A percentile compares a stretch with the other conserved stretches of the same genome.
phyloP scores from a whole-genome alignment of 2,329 filamentous ascomycete species.

The Drechslerella coelobrocha region DNA sequence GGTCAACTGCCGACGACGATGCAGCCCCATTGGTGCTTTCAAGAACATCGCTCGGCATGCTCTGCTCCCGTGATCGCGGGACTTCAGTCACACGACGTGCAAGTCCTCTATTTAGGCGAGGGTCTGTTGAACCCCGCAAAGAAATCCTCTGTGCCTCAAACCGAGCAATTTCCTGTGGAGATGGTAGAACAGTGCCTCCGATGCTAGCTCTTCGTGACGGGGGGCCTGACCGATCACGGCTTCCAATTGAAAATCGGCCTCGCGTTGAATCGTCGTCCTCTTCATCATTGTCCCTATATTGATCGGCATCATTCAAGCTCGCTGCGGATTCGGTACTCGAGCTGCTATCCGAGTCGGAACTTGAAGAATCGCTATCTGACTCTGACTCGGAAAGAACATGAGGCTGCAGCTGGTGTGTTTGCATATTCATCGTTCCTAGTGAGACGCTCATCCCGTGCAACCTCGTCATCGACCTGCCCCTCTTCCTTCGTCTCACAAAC shows the following conservation, averaged over 20 bases:
- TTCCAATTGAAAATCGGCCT: not conserved
- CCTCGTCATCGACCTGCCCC: constrained; percentile 32
- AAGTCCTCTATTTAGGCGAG: too few species aligned
- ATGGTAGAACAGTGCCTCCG: constrained; percentile 14
- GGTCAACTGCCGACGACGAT: constrained; percentile 56
- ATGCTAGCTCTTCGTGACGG: constrained; percentile 37
- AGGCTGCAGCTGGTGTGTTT: constrained; percentile 73
- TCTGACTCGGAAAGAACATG: constrained; percentile 65
- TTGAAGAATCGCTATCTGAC: constrained; percentile 58
- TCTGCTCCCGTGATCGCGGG: constrained; percentile 1
- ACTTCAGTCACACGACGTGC: not conserved
- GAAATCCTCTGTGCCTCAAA: constrained; percentile 37
- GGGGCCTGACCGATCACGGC: constrained; percentile 26
- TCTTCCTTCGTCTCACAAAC: constrained; percentile 51
- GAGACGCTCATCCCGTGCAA: constrained; percentile 27
- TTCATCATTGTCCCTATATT: constrained; percentile 35
- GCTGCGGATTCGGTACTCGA: constrained; percentile 58
- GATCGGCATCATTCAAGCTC: constrained; percentile 59
- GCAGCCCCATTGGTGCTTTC: not conserved
- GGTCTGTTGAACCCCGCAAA: not conserved
- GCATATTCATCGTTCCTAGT: constrained; percentile 63
- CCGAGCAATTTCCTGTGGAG: constrained; percentile 20
- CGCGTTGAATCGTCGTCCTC: not conserved
- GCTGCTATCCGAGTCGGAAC: constrained; percentile 54
- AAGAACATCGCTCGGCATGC: constrained; percentile 11